phyloP scores from a whole-genome alignment of 805 yeast genomes.

The Lachancea quebecensis region DNA sequence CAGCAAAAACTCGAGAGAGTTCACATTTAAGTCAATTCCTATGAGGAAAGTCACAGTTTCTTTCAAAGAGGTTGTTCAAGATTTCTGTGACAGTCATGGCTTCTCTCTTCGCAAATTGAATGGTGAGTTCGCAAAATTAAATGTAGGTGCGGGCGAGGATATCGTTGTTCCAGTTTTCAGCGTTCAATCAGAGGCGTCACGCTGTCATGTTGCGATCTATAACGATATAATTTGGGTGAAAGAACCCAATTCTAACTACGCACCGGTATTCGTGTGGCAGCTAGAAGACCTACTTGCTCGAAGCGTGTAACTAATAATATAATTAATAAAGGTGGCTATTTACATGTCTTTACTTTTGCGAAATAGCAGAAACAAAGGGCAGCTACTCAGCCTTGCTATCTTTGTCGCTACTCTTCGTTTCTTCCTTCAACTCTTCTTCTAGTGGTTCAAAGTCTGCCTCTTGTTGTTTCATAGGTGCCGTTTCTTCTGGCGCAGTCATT shows the following conservation, averaged over 20 bases:
- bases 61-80: slow-evolving; percentile 60
- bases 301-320: background rate
- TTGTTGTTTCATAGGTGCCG: slow-evolving; percentile 14
- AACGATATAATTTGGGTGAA: slow-evolving; percentile 60
- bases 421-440: slow-evolving; percentile 7
- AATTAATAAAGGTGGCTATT: slow-evolving; percentile 1
- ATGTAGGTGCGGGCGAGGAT: slow-evolving; percentile 30
- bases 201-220: slow-evolving; percentile 37
- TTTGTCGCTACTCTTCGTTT: background rate
- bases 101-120: slow-evolving; percentile 26
- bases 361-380: no score
- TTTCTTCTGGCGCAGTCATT: slow-evolving; percentile 5
- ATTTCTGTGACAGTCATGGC: slow-evolving; percentile 47
- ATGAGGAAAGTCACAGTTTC: slow-evolving; percentile 39
- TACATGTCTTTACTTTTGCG: slow-evolving; percentile 1
- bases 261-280: slow-evolving; percentile 17
- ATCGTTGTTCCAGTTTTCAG: slow-evolving; percentile 21
- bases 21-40: slow-evolving; percentile 33
- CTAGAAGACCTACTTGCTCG: slow-evolving; percentile 1
- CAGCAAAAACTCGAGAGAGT: background rate
- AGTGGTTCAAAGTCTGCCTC: slow-evolving; percentile 12
- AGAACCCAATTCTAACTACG: slow-evolving; percentile 13
- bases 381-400: no score
- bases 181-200: slow-evolving; percentile 6
- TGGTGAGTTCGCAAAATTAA: slow-evolving; percentile 14